These are phyloP conservation scores for Phylloporus sp. DNA, from an alignment of 1,284 basidiomycete species.

Conservation along the genomic window DNA sequence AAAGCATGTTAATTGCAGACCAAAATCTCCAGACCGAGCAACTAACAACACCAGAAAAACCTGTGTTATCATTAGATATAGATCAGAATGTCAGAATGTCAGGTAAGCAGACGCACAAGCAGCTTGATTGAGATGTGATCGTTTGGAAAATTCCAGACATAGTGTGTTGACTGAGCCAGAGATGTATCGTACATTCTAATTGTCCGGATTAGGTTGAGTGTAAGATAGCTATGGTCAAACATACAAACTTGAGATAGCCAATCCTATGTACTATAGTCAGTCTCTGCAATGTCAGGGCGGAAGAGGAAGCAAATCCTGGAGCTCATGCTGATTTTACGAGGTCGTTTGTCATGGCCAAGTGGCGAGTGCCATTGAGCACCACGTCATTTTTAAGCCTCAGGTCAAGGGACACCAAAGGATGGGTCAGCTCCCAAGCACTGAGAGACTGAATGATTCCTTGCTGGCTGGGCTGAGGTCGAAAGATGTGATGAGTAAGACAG, in stretches of 20 bases:
- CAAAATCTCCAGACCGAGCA: background rate
- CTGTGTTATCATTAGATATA: background rate
- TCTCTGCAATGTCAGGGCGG: background rate
- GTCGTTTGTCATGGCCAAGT: background rate
- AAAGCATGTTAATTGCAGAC: background rate
- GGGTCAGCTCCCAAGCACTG: too few relatives aligned
- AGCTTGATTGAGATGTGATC: slow-evolving; percentile 10
- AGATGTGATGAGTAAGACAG: too few relatives aligned
- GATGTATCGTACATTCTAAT: slow-evolving; percentile 15
- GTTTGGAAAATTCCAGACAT: slow-evolving; percentile 9
- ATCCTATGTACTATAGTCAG: background rate
- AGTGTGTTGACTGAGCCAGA: slow-evolving; percentile 11
- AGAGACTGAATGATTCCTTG: too few relatives aligned
- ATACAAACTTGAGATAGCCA: slow-evolving; percentile 5
- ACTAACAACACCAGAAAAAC: slow-evolving; percentile 16
- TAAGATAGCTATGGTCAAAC: background rate
- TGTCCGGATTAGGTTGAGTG: background rate
- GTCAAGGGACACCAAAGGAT: too few relatives aligned
- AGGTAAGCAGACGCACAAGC: too few relatives aligned
- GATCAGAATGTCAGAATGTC: background rate
- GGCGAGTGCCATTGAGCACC: too few relatives aligned
- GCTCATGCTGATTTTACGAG: slow-evolving; percentile 11
- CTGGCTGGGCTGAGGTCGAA: too few relatives aligned
- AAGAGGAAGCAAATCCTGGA: background rate
- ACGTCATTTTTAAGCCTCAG: too few relatives aligned